phyloP scores from a whole-genome alignment of 805 yeast genomes.

The Candida sonorensis region DNA sequence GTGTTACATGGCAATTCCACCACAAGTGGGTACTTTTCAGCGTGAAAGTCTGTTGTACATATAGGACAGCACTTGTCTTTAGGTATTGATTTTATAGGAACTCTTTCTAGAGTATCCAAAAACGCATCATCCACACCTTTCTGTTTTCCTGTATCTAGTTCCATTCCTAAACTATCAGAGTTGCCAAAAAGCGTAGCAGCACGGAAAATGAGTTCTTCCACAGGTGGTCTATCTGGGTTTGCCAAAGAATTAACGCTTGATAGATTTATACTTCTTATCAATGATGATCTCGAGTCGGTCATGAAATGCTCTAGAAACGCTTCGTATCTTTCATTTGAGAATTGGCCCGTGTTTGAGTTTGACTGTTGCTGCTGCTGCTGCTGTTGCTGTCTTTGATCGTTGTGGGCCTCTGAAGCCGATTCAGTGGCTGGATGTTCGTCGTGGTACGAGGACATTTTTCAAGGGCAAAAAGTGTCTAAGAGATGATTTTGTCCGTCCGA shows the following conservation, averaged over 20 bases:
- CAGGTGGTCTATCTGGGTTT: neutral
- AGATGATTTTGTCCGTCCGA: too few species aligned
- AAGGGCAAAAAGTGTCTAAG: too few species aligned
- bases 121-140: constrained; percentile 61
- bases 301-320: neutral
- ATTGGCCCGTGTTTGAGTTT: neutral
- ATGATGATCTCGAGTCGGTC: neutral
- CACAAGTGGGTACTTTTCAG: constrained; percentile 72
- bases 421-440: constrained; percentile 15
- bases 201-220: neutral
- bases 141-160: neutral
- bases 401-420: neutral
- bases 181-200: constrained; percentile 4
- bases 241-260: neutral
- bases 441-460: constrained; percentile 10
- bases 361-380: neutral
- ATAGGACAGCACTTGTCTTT: constrained; percentile 70
- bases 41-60: constrained; percentile 66
- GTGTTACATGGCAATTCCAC: constrained; percentile 65
- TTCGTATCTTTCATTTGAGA: neutral
- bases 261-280: neutral
- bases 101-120: constrained; percentile 72
- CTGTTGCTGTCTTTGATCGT: neutral
- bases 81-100: constrained; percentile 35
- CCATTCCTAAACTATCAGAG: constrained; percentile 6